Evolutionary conservation across 139 green algal species (phyloP), one percentile per base, ranked within the genome.

Genomic region (Eudorina sp.): DNA sequence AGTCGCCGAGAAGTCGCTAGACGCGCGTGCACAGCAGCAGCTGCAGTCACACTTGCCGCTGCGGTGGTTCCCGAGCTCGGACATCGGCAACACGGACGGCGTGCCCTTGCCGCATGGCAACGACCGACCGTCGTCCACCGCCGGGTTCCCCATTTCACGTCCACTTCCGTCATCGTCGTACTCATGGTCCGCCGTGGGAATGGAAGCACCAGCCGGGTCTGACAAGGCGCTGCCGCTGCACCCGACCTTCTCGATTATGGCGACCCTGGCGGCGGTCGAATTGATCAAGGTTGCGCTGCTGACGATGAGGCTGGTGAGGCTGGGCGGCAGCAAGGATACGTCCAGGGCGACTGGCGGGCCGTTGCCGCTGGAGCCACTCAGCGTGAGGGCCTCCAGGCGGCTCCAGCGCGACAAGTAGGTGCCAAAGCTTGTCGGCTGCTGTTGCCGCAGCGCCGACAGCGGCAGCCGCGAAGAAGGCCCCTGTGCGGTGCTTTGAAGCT

Each of bases 341-440:
- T 87, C 81, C 21, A 86, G 41, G 1, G n/a, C 69, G 14, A 66
- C n/a, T 16, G 43, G 60, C 25, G 80, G 80, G 80, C 64, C 60
- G 45, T 78, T 66, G 60, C 43, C 34, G 41, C 60, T 77, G 41
- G 80, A 66, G 62, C 80, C 62, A 19, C 38, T 48, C 21, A 86
- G 58, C 18, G 16, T 53, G 3, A 87, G 81, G 23, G 45, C 14
- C 64, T 87, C 81, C 8, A 87, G 64, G 29, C 64, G 60, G 29
- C 40, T 43, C 64, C 62, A 87, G 43, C n/a, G 21, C 11, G 40
- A 25, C 60, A 87, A 21, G 31, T 51, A 48, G 3, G 80, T n/a
- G 43, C n/a, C 43, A 16, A 86, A 85, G 40, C 29, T 53, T 31
- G 75, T 18, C 51, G 75, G 29, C 45, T 43, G 74, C n/a, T 21